Evolutionary conservation across 1,284 basidiomycete species (phyloP).

Genomic region (Takashimella tepidaria): DNA sequence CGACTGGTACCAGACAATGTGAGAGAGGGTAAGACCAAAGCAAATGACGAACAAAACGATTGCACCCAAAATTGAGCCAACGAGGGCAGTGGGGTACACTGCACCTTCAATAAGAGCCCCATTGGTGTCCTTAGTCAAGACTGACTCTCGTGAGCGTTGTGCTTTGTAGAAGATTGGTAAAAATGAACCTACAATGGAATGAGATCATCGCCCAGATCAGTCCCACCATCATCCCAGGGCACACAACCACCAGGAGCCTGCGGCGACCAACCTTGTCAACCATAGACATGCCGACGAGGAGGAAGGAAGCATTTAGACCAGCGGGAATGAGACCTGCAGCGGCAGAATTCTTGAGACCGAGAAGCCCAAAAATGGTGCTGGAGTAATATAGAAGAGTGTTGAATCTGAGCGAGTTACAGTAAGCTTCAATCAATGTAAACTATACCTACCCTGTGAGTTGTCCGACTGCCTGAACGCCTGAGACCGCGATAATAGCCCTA

Average conservation of each 20-base stretch:
- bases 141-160: background rate
- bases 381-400: constrained; percentile 30
- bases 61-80: constrained; percentile 33
- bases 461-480: constrained; percentile 13
- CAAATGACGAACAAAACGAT: constrained; percentile 35
- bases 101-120: constrained; percentile 17
- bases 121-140: constrained; percentile 5
- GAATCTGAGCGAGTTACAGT: background rate
- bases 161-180: background rate
- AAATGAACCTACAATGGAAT: constrained; percentile 25
- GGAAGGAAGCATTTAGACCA: constrained; percentile 41
- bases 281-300: constrained; percentile 36
- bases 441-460: constrained; percentile 37
- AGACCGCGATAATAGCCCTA: constrained; percentile 20
- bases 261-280: constrained; percentile 12
- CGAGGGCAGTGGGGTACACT: constrained; percentile 15
- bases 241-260: constrained; percentile 19
- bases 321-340: constrained; percentile 39
- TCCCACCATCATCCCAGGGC: constrained; percentile 28
- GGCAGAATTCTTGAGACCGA: constrained; percentile 40
- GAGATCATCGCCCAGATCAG: constrained; percentile 30
- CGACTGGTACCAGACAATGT: constrained; percentile 39
- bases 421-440: constrained; percentile 3
- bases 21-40: constrained; percentile 38
- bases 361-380: constrained; percentile 33